Evolutionary conservation across 1,284 basidiomycete species (phyloP), one percentile per base, ranked within the genome.

Genomic region (Pseudozyma hubeiensis): DNA sequence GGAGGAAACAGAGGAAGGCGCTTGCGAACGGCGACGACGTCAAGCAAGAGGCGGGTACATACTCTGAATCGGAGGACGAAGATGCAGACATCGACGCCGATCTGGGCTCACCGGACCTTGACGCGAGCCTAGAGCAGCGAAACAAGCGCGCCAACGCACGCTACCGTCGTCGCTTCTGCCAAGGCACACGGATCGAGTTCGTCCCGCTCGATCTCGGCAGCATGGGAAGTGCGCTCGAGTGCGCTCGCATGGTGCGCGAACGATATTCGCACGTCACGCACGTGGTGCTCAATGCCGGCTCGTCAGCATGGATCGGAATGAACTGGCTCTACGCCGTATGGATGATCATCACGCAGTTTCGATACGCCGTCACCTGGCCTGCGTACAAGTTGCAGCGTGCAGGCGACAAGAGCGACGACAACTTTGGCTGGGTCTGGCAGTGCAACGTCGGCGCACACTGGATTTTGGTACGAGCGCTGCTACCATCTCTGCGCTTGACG

Each of bases 361-460:
- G 80, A 53, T 65, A 70, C 29, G 83, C 81, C 30, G 79, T 85
- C 44, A 85, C 84, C 24, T 75, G 74, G 55, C 84, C 84, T 4
- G 68, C 74, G 5, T 85, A 79, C 68, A 84, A 83, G 64, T 46
- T 73, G 63, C 82, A 85, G 63, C 63, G 79, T 5, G 61, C 64
- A 4, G 84, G 84, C 39, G 81, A 83, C 62, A 71, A 77, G 53
- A 80, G 80, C 58, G 65, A 75, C 43, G 84, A 85, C 53, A 74
- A 75, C 8, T 78, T 70, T 44, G 84, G 84, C 24, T 85, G 83
- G 84, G 84, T 84, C 6, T 85, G 84, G 82, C 80, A 84, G 46
- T 74, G 76, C 65, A 85, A 85, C 52, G 75, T 80, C 17, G 82
- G 80, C 17, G 79, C 77, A 7, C 84, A 84, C 56, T 85, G 78